A percentile compares a stretch with the other conserved stretches of the same genome.
These are phyloP conservation scores for Kwoniella sp. DNA, from an alignment of 768 basidiomycete genomes.

Conservation along the genomic window DNA sequence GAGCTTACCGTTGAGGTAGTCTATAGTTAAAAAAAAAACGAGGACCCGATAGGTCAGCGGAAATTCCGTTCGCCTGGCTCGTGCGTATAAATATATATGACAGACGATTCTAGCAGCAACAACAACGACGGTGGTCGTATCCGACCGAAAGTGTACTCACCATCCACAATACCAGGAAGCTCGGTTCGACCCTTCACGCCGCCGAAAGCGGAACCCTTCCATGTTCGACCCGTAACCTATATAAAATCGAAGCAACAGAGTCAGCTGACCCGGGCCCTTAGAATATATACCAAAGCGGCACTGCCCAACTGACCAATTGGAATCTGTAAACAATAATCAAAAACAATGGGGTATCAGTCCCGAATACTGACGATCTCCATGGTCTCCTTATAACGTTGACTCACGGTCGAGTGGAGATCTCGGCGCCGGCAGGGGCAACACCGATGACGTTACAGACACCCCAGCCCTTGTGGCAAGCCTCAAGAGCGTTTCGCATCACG, in stretches of 20 bases:
- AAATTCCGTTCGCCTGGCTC: background rate
- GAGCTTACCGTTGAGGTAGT: constrained; percentile 55
- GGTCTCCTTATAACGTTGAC: constrained; percentile 40
- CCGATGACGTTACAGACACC: constrained; percentile 94
- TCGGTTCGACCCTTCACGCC: constrained; percentile 98
- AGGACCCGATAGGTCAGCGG: constrained; percentile 10
- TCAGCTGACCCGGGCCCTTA: background rate
- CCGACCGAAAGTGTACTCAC: constrained; percentile 57
- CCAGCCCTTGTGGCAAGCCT: constrained; percentile 99
- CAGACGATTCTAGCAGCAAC: too few relatives aligned
- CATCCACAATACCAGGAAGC: constrained; percentile 88
- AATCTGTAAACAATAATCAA: constrained; percentile 24
- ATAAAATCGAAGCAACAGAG: background rate
- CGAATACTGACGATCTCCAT: background rate
- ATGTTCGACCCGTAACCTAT: constrained; percentile 58
- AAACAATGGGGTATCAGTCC: background rate
- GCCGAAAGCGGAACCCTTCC: constrained; percentile 95
- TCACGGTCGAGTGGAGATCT: constrained; percentile 85
- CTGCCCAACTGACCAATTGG: constrained; percentile 27
- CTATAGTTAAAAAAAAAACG: constrained; percentile 19
- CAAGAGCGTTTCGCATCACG: constrained; percentile 92
- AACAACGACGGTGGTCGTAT: background rate
- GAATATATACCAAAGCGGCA: background rate
- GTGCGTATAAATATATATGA: constrained; percentile 2
- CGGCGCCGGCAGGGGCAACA: constrained; percentile 94